Evolutionary conservation across 2,329 filamentous ascomycete genomes (phyloP).

Genomic region (Ceratocystis albifundus): DNA sequence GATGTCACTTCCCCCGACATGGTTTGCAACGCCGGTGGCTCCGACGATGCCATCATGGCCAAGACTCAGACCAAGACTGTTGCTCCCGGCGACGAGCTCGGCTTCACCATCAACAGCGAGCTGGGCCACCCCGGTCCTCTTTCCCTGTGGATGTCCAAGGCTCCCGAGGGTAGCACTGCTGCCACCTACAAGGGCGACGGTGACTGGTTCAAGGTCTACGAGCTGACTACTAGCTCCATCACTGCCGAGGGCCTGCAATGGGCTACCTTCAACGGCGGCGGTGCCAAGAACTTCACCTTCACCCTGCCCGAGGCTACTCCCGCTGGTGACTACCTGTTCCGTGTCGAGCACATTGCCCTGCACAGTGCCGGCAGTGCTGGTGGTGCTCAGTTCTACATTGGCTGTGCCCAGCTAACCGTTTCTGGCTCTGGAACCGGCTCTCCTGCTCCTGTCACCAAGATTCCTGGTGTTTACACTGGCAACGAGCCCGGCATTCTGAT

Average conservation of each 20-base stretch:
- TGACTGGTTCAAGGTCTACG: constrained; percentile 33
- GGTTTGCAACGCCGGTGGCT: constrained; percentile 26
- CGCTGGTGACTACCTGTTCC: constrained; percentile 39
- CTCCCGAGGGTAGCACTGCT: constrained; percentile 29
- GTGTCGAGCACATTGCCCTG: constrained; percentile 39
- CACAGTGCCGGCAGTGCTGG: constrained; percentile 34
- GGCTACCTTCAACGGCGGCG: constrained; percentile 19
- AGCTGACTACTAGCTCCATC: constrained; percentile 24
- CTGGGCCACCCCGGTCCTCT: constrained; percentile 34
- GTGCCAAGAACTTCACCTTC: constrained; percentile 30
- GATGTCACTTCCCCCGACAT: constrained; percentile 33
- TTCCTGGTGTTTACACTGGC: constrained; percentile 33
- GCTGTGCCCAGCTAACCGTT: constrained; percentile 30
- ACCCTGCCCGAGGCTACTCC: constrained; percentile 36
- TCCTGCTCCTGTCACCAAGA: constrained; percentile 31
- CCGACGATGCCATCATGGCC: constrained; percentile 16
- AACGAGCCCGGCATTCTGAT: constrained; percentile 34
- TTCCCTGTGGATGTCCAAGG: constrained; percentile 32
- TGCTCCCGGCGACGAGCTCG: constrained; percentile 32
- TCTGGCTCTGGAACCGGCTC: constrained; percentile 34
- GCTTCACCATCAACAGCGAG: constrained; percentile 32
- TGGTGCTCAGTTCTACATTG: constrained; percentile 39
- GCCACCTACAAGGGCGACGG: constrained; percentile 30
- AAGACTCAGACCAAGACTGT: constrained; percentile 29
- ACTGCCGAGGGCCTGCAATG: constrained; percentile 23